Conservation (phyloP, 495 filamentous ascomycete species). For the Parathielavia appendiculata region DNA sequence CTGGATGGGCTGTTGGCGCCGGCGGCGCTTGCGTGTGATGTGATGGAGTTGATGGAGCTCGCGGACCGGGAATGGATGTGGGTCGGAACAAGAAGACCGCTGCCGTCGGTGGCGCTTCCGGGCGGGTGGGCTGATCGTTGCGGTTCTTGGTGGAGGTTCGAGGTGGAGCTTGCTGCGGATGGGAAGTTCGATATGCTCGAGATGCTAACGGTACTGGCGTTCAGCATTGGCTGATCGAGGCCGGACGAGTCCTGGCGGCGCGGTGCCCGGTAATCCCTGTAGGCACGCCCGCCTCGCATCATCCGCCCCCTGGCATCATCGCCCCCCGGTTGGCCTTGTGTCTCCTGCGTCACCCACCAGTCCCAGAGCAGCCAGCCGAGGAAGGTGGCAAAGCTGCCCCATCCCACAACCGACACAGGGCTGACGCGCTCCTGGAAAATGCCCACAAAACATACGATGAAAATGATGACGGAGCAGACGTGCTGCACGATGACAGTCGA, state of each 20-base stretch:
- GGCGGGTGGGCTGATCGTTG: conserved; percentile 12
- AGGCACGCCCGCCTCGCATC: conserved; percentile 13
- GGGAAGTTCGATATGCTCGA: conserved; percentile 29
- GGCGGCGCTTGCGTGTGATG: conserved; percentile 25
- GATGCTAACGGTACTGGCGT: conserved; percentile 26
- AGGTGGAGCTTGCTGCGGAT: conserved; percentile 40
- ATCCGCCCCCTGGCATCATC: conserved; percentile 19
- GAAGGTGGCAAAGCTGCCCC: conserved; percentile 75
- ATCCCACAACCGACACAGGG: conserved; percentile 79
- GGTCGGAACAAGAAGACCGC: conserved; percentile 24
- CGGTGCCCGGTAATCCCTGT: conserved; percentile 20
- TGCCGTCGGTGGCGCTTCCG: conserved; percentile 16
- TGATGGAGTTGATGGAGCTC: conserved; percentile 35
- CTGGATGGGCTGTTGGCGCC: conserved; percentile 23
- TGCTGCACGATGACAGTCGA: conserved; percentile 97
- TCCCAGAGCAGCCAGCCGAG: conserved; percentile 91
- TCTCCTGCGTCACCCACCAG: conserved; percentile 65
- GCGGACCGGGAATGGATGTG: conserved; percentile 31
- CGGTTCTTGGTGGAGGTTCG: conserved; percentile 31
- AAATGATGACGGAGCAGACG: conserved; percentile 88
- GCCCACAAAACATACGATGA: conserved; percentile 86
- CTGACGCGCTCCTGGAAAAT: conserved; percentile 82
- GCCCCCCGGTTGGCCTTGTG: conserved; percentile 42
- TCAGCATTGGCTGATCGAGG: conserved; percentile 13
- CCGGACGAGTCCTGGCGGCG: conserved; percentile 25